Evolutionary conservation across 176 grass and related monocot genomes (phyloP).

Genomic region (Triticum turgidum): DNA sequence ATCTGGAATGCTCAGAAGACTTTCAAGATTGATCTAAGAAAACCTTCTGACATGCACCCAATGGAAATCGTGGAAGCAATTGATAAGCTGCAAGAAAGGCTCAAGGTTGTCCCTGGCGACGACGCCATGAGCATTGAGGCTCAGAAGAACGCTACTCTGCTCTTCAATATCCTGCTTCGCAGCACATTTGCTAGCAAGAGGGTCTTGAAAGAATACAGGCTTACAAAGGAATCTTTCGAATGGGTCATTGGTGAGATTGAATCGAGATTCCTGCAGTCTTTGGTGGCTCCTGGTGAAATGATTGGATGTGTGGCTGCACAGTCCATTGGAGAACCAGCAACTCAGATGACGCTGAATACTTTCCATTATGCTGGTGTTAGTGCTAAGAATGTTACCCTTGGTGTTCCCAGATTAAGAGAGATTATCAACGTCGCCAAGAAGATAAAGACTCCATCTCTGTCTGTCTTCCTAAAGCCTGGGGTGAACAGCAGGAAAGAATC

Average conservation of each 20-base stretch:
- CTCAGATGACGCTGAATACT: slow-evolving; percentile 95
- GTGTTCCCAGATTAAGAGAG: slow-evolving; percentile 94
- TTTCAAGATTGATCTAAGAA: slow-evolving; percentile 92
- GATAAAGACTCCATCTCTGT: slow-evolving; percentile 91
- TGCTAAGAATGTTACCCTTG: slow-evolving; percentile 99
- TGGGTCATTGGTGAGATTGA: slow-evolving; percentile 98
- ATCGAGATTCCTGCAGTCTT: slow-evolving; percentile 90
- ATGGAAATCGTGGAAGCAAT: slow-evolving; percentile 99
- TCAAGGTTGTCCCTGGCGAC: slow-evolving; percentile 96
- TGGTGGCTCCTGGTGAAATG: slow-evolving; percentile 96
- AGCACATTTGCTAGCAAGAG: slow-evolving; percentile 96
- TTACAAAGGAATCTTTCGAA: slow-evolving; percentile 97
- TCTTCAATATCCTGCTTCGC: slow-evolving; percentile 94
- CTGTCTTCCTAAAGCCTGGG: slow-evolving; percentile 78
- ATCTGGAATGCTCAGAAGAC: slow-evolving; percentile 99
- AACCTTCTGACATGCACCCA: slow-evolving; percentile 95
- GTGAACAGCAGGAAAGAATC: slow-evolving; percentile 83
- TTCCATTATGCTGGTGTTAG: slow-evolving; percentile 99
- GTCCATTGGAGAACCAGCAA: slow-evolving; percentile 93
- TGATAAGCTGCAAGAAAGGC: slow-evolving; percentile 94
- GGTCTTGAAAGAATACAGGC: slow-evolving; percentile 88
- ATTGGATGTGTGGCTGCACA: slow-evolving; percentile 98
- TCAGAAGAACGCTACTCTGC: slow-evolving; percentile 95
- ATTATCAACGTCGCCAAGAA: slow-evolving; percentile 99
- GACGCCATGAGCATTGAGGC: slow-evolving; percentile 94